Conservation (phyloP, 768 basidiomycete species). For the Trametes meyenii region DNA sequence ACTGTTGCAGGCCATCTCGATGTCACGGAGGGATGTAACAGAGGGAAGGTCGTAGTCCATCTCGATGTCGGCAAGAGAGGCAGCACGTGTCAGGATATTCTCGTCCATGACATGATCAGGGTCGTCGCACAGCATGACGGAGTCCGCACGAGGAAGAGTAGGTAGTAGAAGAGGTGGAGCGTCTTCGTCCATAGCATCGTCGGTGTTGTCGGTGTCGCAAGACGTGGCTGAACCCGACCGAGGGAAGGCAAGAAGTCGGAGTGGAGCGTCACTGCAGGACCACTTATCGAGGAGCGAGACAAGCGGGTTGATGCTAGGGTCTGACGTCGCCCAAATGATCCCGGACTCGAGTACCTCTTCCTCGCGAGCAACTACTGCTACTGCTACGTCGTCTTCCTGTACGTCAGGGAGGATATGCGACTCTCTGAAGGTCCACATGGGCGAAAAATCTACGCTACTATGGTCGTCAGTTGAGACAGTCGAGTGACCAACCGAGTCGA, state of each 20-base stretch:
- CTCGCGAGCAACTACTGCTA: neutral
- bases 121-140: too few species aligned
- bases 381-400: neutral
- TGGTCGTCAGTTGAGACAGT: neutral
- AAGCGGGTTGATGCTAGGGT: neutral
- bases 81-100: too few species aligned
- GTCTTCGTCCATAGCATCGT: neutral
- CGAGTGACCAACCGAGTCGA: neutral
- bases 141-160: too few species aligned
- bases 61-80: too few species aligned
- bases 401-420: neutral
- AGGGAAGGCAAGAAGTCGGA: neutral
- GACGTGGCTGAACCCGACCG: neutral
- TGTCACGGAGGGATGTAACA: too few species aligned
- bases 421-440: neutral
- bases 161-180: too few species aligned
- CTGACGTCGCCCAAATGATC: neutral
- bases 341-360: neutral
- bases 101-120: too few species aligned
- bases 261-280: neutral
- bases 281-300: neutral
- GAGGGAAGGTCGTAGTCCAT: too few species aligned
- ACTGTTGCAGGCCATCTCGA: too few species aligned
- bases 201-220: neutral
- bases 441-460: neutral